These are phyloP conservation scores for Somion occarium DNA, from an alignment of 1,284 basidiomycete genomes.

Conservation along the genomic window DNA sequence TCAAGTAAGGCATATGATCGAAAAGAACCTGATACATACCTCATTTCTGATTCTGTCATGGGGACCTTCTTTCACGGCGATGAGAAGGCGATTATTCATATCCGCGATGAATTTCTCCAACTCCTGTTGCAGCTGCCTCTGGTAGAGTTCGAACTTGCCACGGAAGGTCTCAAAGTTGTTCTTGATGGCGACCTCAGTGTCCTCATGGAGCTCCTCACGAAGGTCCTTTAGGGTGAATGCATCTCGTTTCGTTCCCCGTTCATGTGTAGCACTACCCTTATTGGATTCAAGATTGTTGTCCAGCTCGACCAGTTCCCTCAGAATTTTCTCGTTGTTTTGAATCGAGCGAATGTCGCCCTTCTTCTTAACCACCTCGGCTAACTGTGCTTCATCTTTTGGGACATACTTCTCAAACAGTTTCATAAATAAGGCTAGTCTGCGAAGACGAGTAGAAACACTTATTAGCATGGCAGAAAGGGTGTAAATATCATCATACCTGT, in stretches of 20 bases:
- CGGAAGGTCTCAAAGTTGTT: conserved; percentile 26
- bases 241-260: not conserved
- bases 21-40: too few relatives aligned
- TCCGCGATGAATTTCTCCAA: conserved; percentile 10
- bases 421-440: conserved; percentile 11
- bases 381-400: conserved; percentile 12
- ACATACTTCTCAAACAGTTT: conserved; percentile 14
- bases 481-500: conserved; percentile 12
- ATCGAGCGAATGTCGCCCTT: conserved; percentile 3
- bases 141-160: conserved; percentile 30
- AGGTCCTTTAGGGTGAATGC: conserved; percentile 19
- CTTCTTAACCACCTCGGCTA: conserved; percentile 12
- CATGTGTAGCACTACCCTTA: not conserved
- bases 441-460: not conserved
- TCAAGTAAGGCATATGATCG: not conserved
- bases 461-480: not conserved
- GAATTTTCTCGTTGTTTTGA: conserved; percentile 8
- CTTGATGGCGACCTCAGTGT: conserved; percentile 19
- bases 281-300: not conserved
- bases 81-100: conserved; percentile 14
- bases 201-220: conserved; percentile 20
- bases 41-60: conserved; percentile 25
- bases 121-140: conserved; percentile 21
- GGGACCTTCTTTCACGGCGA: conserved; percentile 19
- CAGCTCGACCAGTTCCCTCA: conserved; percentile 10